Evolutionary conservation across 495 filamentous ascomycete genomes (phyloP), one percentile per base, ranked within the genome.

Genomic region (Trypethelium eluteriae): DNA sequence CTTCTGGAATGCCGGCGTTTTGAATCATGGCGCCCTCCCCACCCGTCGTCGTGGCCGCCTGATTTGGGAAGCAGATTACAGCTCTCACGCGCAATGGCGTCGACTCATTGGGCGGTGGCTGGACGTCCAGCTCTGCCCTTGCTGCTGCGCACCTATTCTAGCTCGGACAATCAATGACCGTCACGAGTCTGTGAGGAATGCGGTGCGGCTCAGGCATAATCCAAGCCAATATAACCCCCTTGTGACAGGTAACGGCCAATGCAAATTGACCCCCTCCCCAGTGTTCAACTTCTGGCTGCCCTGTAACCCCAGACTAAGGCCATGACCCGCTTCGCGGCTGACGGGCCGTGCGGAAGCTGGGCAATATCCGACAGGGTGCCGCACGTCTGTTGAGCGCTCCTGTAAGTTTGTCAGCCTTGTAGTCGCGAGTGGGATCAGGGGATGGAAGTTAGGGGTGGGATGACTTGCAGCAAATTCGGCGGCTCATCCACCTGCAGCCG

Each of bases 141-240:
- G 34, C 25, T 32, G 53, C 53, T 6, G 53, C 53, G 14, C 53
- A 3, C 53, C 32, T 7, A 32, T 59, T 7, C 53, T 59, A 18
- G 53, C 53, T 34, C 32, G 7, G 53, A 35, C 53, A 34, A 59
- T 11, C 36, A 10, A 6, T 36, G 53, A 36, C 53, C 14, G 25
- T 59, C 53, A 36, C 53, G 53, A 36, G 53, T 59, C 32, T 25
- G 53, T 59, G 5, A 59, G 53, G 25, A 36, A 59, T 36, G 53
- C 53, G 53, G 53, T 59, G 53, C 53, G 53, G 53, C 53, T 59
- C 53, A 59, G 53, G 53, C 53, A 59, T 59, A 35, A 59, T 59
- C 53, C 25, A 59, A 59, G 53, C 53, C 53, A 36, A 59, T 59
- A 59, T 59, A 44, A 32, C 53, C 32, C 53, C 32, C 53, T 59